These are phyloP conservation scores for Talaromyces thailandensis DNA, from an alignment of 495 filamentous ascomycete genomes.

Conservation along the genomic window DNA sequence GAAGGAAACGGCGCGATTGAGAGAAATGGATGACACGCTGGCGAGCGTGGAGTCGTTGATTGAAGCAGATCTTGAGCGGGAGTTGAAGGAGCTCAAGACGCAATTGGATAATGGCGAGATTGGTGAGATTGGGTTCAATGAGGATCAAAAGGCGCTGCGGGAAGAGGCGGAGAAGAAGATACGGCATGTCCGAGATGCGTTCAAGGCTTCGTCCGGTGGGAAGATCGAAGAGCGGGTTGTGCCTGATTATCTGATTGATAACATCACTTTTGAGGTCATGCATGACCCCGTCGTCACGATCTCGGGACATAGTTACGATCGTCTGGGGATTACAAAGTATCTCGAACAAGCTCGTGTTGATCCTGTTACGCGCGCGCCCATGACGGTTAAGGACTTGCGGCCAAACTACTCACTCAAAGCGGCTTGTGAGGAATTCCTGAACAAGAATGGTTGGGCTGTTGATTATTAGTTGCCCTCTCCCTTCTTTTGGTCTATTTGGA, in stretches of 20 bases:
- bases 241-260: conserved; percentile 81
- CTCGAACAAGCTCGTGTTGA: conserved; percentile 66
- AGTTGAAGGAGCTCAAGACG: conserved; percentile 40
- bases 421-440: conserved; percentile 76
- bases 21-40: conserved; percentile 38
- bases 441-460: conserved; percentile 86
- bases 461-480: conserved; percentile 57
- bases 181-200: conserved; percentile 36
- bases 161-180: conserved; percentile 44
- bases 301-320: conserved; percentile 82
- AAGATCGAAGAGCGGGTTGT: conserved; percentile 63
- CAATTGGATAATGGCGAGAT: conserved; percentile 35
- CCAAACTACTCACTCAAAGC: conserved; percentile 77
- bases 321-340: conserved; percentile 79
- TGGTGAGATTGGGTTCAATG: conserved; percentile 32
- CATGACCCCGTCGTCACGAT: conserved; percentile 86
- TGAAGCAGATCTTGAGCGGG: conserved; percentile 43
- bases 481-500: background rate
- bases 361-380: conserved; percentile 71
- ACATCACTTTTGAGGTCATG: conserved; percentile 88
- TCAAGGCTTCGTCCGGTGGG: conserved; percentile 39
- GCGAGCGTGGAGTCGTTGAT: conserved; percentile 39
- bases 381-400: conserved; percentile 62
- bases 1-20: conserved; percentile 38
- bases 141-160: conserved; percentile 31